Base-by-base conservation (phyloP, 2,329 filamentous ascomycete genomes). In the Triangularia verruculosa region DNA sequence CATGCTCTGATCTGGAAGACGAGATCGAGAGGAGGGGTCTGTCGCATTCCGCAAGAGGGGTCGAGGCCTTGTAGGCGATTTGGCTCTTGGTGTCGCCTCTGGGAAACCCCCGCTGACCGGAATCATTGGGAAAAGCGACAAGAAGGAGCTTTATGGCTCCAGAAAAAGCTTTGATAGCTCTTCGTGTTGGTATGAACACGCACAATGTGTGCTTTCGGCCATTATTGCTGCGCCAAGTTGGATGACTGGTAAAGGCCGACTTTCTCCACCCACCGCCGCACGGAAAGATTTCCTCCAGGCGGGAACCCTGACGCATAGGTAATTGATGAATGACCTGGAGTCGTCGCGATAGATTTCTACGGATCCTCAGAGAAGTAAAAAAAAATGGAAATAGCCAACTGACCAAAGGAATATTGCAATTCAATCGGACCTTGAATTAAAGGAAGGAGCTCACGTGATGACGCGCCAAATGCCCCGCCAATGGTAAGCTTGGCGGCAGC, bases 361-460 rank as follows among this genome's bases (percentile, higher is more conserved):
- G 15, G 22, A 17, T 24, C 24, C 28, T 13, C 9, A 39, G n/a
- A 34, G 13, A 20, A 34, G n/a, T n/a, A n/a, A n/a, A 22, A 5
- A 17, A 15, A 39, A 30, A 20, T 34, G 25, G 17, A 30, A 20
- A 9, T 57, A 12, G 28, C n/a, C 12, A 34, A 34, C n/a, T 34
- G 9, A 13, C 20, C 22, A 47, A 9, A 47, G 39, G 17, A 20
- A 39, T 20, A 11, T 17, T 17, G 13, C 2, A 13, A 39, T 27
- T 27, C 22, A 47, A 25, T 20, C n/a, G 12, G 15, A 17, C 12
- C 53, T 30, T 8, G 22, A 22, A 12, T 60, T 57, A 34, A 28
- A 27, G 4, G n/a, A 22, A 52, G 59, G 22, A 3, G 24, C 17
- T 64, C 69, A 70, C 67, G 69, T 70, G 69, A 68, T 5, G 3